These are phyloP conservation scores for Pseudogymnoascus sp. DNA, from an alignment of 2,329 filamentous ascomycete species.

Conservation along the genomic window DNA sequence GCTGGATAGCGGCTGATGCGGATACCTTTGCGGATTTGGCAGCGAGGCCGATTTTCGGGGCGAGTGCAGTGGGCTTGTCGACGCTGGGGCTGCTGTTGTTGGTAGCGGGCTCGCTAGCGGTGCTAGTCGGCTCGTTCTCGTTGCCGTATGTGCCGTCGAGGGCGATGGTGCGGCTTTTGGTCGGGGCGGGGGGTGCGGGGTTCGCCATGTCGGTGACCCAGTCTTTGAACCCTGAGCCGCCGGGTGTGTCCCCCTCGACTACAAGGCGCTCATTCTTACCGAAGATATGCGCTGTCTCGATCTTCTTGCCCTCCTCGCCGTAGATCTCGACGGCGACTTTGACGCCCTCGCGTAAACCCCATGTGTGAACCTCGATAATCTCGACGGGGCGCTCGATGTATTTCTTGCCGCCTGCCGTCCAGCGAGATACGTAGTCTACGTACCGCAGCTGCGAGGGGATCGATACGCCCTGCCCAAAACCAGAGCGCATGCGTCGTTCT, in stretches of 20 bases:
- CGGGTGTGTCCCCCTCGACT: slow-evolving; percentile 48
- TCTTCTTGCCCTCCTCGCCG: slow-evolving; percentile 79
- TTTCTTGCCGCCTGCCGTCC: slow-evolving; percentile 64
- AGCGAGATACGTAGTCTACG: slow-evolving; percentile 80
- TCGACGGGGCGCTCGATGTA: slow-evolving; percentile 81
- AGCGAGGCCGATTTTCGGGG: not conserved
- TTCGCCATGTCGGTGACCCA: slow-evolving; percentile 45
- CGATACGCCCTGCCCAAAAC: slow-evolving; percentile 81
- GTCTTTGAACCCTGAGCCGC: slow-evolving; percentile 40
- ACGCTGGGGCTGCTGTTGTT: not conserved
- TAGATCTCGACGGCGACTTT: slow-evolving; percentile 81
- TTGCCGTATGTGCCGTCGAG: slow-evolving; percentile 10
- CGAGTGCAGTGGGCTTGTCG: not conserved
- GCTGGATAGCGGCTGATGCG: slow-evolving; percentile 5
- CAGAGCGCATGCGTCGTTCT: slow-evolving; percentile 75
- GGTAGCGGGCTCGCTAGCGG: not conserved
- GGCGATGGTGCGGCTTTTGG: slow-evolving; percentile 1
- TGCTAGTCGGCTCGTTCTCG: not conserved
- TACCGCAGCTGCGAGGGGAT: slow-evolving; percentile 89
- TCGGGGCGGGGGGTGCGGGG: slow-evolving; percentile 11
- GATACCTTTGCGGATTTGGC: slow-evolving; percentile 1
- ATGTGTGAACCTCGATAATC: slow-evolving; percentile 80
- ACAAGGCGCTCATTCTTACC: slow-evolving; percentile 60
- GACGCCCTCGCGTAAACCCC: slow-evolving; percentile 80
- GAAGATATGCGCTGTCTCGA: slow-evolving; percentile 78